Conservation (phyloP, 805 yeast genomes). For the Lipomyces sp. region DNA sequence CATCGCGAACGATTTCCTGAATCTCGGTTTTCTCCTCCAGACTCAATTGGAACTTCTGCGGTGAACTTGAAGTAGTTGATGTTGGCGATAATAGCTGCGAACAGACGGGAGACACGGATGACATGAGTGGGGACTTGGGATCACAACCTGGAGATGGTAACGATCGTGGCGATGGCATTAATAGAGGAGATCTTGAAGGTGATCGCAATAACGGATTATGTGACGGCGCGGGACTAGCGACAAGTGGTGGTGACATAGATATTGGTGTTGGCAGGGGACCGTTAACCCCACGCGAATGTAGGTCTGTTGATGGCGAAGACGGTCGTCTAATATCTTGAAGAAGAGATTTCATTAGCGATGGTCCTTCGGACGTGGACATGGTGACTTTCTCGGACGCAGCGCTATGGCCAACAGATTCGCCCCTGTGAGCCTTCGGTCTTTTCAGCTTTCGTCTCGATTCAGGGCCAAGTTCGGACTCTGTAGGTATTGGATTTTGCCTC, state of each 20-base stretch:
- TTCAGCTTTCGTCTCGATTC: constrained; percentile 26
- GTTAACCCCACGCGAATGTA: constrained; percentile 8
- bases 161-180: constrained; percentile 18
- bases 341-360: constrained; percentile 31
- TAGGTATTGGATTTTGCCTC: constrained; percentile 15
- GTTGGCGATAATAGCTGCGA: constrained; percentile 2
- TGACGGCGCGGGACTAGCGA: constrained; percentile 16
- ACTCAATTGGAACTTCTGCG: constrained; percentile 12
- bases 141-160: constrained; percentile 31
- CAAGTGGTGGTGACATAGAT: constrained; percentile 27
- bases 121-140: constrained; percentile 19
- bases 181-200: constrained; percentile 31
- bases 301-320: constrained; percentile 22
- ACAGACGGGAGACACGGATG: constrained; percentile 2
- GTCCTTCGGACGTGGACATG: neutral
- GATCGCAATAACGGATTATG: constrained; percentile 16
- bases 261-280: constrained; percentile 27
- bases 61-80: constrained; percentile 2
- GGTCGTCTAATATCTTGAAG: constrained; percentile 34
- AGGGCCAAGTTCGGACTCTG: neutral
- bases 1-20: constrained; percentile 61
- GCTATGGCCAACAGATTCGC: constrained; percentile 2
- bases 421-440: constrained; percentile 31
- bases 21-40: constrained; percentile 56
- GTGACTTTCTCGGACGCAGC: neutral